phyloP scores from a whole-genome alignment of 148 eudicot species.

The Suaeda aralocaspica region DNA sequence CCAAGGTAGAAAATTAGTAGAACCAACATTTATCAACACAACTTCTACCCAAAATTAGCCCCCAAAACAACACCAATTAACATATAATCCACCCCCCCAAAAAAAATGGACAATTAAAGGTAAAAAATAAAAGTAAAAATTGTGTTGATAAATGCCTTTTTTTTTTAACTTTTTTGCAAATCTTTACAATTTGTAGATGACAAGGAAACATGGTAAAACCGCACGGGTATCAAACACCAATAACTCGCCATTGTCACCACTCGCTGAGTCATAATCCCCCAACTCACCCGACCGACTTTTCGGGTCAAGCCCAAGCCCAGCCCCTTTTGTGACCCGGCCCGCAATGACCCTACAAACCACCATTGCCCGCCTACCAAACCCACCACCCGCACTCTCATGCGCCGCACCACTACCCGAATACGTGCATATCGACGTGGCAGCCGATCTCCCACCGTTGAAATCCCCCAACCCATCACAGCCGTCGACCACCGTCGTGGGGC shows the following conservation, averaged over 20 bases:
- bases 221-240: constrained; percentile 86
- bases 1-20: not conserved
- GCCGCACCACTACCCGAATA: constrained; percentile 78
- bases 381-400: constrained; percentile 74
- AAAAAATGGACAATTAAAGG: no score
- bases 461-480: constrained; percentile 44
- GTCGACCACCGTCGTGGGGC: constrained; percentile 39
- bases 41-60: constrained; percentile 24
- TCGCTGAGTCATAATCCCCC: constrained; percentile 63
- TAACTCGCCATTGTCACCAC: constrained; percentile 72
- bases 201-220: constrained; percentile 85
- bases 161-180: not conserved
- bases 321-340: constrained; percentile 59
- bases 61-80: constrained; percentile 1
- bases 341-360: constrained; percentile 86
- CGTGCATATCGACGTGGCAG: constrained; percentile 39
- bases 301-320: constrained; percentile 46
- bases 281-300: constrained; percentile 30
- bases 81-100: not conserved
- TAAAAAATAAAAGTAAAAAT: constrained; percentile 19
- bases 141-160: constrained; percentile 24
- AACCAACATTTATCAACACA: constrained; percentile 23
- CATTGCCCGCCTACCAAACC: constrained; percentile 72
- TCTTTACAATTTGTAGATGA: constrained; percentile 76
- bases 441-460: constrained; percentile 40